Conservation (phyloP, 139 green algal species). For the Chlamydomonas eustigma region DNA sequence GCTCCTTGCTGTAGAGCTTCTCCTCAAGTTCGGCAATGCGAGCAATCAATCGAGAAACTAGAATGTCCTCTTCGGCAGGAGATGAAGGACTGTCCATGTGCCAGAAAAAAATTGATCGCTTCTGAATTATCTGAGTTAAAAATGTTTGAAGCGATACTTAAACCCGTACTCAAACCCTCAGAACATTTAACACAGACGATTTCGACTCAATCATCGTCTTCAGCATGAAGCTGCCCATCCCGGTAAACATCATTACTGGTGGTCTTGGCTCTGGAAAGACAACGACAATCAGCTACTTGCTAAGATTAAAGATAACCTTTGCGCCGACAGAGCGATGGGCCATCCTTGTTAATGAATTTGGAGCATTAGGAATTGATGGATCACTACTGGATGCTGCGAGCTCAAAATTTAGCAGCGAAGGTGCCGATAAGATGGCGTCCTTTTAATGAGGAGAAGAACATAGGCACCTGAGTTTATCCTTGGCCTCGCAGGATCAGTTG, state of each 20-base stretch:
- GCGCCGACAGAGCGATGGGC: conserved; percentile 47
- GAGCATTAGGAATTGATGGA: conserved; percentile 56
- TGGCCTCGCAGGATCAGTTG: conserved; percentile 8
- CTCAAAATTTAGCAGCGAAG: no score
- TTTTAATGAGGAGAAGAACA: no score
- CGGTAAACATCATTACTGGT: conserved; percentile 52
- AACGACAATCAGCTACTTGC: conserved; percentile 38
- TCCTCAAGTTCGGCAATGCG: conserved; percentile 54
- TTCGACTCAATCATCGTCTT: no score
- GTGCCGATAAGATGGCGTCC: no score
- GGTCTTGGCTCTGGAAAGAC: conserved; percentile 62
- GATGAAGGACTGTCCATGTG: background rate
- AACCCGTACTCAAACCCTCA: no score
- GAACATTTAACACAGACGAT: no score
- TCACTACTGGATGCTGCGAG: conserved; percentile 37
- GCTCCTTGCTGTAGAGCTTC: conserved; percentile 34
- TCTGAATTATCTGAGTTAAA: no score
- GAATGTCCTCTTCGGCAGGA: conserved; percentile 10
- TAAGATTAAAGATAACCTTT: conserved; percentile 24
- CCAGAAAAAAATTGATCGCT: no score
- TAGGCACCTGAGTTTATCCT: no score
- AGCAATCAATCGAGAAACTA: conserved; percentile 36
- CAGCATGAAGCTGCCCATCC: conserved; percentile 7
- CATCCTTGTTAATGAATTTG: conserved; percentile 71
- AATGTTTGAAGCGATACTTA: no score